These are phyloP conservation scores for Polygonum maritimum DNA, from an alignment of 148 eudicot genomes.

Conservation along the genomic window DNA sequence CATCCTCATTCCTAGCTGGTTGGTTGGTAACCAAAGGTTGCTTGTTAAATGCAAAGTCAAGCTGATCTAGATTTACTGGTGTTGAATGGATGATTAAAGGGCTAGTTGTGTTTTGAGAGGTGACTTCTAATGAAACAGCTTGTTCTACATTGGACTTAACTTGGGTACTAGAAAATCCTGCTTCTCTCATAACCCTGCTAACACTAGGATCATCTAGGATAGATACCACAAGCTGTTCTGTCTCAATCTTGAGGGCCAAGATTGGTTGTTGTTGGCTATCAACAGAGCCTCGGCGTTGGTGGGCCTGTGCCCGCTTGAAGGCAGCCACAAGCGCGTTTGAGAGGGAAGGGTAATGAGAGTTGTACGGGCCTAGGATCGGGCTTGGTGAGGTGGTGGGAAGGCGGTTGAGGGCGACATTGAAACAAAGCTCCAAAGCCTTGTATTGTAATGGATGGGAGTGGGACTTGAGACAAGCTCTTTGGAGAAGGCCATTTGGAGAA, in stretches of 20 bases:
- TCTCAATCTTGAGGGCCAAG: slow-evolving; percentile 62
- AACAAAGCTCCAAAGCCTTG: slow-evolving; percentile 35
- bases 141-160: slow-evolving; percentile 69
- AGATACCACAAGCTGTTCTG: slow-evolving; percentile 66
- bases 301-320: slow-evolving; percentile 86
- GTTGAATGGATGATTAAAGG: neutral
- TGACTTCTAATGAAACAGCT: slow-evolving; percentile 33
- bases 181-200: slow-evolving; percentile 92
- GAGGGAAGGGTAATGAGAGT: slow-evolving; percentile 38
- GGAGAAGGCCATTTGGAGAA: slow-evolving; percentile 46
- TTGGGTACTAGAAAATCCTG: slow-evolving; percentile 76
- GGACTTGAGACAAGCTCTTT: slow-evolving; percentile 42
- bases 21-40: neutral
- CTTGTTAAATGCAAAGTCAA: neutral
- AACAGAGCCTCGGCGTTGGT: slow-evolving; percentile 73
- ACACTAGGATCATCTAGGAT: slow-evolving; percentile 92
- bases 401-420: slow-evolving; percentile 34
- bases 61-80: neutral
- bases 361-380: slow-evolving; percentile 34
- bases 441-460: slow-evolving; percentile 39
- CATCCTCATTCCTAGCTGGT: slow-evolving; percentile 31
- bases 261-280: slow-evolving; percentile 82
- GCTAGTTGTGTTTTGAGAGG: slow-evolving; percentile 13
- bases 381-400: slow-evolving; percentile 42
- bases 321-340: slow-evolving; percentile 60